phyloP scores from a whole-genome alignment of 2,329 filamentous ascomycete genomes.

The Podosphaera xanthii region DNA sequence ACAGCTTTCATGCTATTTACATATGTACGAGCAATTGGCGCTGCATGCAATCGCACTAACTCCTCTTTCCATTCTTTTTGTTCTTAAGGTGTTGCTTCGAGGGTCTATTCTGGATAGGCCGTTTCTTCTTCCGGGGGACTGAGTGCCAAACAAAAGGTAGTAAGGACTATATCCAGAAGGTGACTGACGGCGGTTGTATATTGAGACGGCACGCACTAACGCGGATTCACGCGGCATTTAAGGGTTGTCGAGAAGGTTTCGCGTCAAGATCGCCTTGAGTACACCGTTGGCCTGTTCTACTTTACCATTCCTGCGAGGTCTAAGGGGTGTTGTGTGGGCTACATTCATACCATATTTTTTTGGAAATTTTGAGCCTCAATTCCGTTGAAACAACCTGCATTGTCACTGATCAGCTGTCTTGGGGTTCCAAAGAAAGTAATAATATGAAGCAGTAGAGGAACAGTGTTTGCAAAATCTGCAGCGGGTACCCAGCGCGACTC shows the following conservation, averaged over 20 bases:
- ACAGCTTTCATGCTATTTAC: not conserved
- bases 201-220: not conserved
- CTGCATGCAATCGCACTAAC: not conserved
- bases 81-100: not conserved
- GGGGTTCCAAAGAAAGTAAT: not conserved
- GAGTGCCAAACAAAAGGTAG: not conserved
- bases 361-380: not conserved
- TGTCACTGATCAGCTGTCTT: not conserved
- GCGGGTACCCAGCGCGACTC: not conserved
- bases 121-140: not conserved
- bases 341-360: not conserved
- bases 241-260: not conserved
- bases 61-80: not conserved
- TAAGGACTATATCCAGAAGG: not conserved
- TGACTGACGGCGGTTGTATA: not conserved
- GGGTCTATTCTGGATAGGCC: not conserved
- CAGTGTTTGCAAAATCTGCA: not conserved
- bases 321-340: not conserved
- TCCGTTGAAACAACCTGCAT: not conserved
- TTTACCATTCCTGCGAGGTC: not conserved
- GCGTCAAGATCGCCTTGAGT: not conserved
- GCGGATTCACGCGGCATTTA: not conserved
- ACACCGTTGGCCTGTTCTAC: not conserved
- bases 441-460: not conserved
- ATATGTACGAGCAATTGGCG: not conserved